Percentiles rank a stretch among this genome's conserved stretches.
These are phyloP conservation scores for Alliaria petiolata DNA, from an alignment of 345 rosid genomes.

Conservation along the genomic window DNA sequence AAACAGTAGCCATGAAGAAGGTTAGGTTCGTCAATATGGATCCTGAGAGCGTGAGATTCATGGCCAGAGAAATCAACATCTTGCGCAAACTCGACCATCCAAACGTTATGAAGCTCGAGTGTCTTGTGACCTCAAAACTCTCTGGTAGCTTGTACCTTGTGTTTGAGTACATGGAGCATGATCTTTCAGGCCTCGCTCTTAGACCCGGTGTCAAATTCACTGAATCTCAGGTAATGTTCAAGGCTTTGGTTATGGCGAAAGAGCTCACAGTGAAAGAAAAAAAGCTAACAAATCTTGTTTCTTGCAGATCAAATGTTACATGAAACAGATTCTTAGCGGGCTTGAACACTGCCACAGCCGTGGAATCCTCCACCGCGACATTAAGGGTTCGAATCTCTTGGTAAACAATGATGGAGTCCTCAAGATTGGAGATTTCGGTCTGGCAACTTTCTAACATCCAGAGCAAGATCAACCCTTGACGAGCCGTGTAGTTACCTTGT, in stretches of 20 bases:
- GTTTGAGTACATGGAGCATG: constrained; percentile 94
- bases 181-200: constrained; percentile 88
- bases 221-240: constrained; percentile 26
- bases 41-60: constrained; percentile 95
- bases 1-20: constrained; percentile 89
- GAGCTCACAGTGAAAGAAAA: too few relatives aligned
- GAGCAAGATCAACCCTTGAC: constrained; percentile 85
- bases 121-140: constrained; percentile 91
- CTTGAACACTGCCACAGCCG: constrained; percentile 90
- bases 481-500: constrained; percentile 92
- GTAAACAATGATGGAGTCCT: constrained; percentile 82
- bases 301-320: constrained; percentile 86
- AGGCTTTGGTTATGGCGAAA: not conserved
- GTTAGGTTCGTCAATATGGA: constrained; percentile 93
- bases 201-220: constrained; percentile 81
- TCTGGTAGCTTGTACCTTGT: constrained; percentile 95
- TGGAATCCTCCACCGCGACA: constrained; percentile 95
- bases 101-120: constrained; percentile 86
- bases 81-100: constrained; percentile 87
- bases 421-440: constrained; percentile 93
- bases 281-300: not conserved
- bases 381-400: constrained; percentile 92
- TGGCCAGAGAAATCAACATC: constrained; percentile 95
- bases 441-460: constrained; percentile 78
- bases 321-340: constrained; percentile 84